A percentile compares a stretch with the other conserved stretches of the same genome.
Evolutionary conservation across 768 basidiomycete species (phyloP).

Genomic region (Mrakia gelida): DNA sequence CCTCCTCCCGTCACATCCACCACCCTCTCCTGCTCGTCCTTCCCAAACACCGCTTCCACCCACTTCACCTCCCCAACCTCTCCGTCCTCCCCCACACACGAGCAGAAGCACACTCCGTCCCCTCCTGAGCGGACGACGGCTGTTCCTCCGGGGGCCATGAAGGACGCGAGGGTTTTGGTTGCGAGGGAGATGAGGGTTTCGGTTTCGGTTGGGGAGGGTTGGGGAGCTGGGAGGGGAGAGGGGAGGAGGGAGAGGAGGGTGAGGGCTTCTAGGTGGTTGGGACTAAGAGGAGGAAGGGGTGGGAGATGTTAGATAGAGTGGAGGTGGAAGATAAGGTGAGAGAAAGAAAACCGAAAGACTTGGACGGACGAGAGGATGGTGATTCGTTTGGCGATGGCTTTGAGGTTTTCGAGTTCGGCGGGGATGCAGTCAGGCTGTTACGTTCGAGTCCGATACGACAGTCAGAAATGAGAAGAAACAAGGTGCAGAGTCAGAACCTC

Average conservation of each 20-base stretch:
- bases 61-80: not conserved
- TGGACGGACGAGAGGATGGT: conserved; percentile 19
- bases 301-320: not conserved
- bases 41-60: conserved; percentile 28
- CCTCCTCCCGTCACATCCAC: conserved; percentile 30
- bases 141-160: not conserved
- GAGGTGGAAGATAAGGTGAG: not conserved
- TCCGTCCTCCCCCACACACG: not conserved
- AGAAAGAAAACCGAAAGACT: not conserved
- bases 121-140: conserved; percentile 22
- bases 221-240: not conserved
- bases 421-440: conserved; percentile 21
- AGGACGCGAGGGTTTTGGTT: conserved; percentile 1
- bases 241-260: conserved; percentile 21
- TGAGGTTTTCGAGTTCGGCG: conserved; percentile 10
- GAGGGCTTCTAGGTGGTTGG: conserved; percentile 32
- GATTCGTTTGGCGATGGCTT: conserved; percentile 1
- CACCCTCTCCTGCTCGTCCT: conserved; percentile 24
- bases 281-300: not conserved
- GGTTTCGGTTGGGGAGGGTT: not conserved
- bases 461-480: not conserved
- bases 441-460: too few relatives aligned
- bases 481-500: not conserved
- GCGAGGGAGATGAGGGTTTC: conserved; percentile 6
- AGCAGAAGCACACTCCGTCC: conserved; percentile 22